Evolutionary conservation across 78 protist species (phyloP).

Genomic region (Chrysochromulina parva): DNA sequence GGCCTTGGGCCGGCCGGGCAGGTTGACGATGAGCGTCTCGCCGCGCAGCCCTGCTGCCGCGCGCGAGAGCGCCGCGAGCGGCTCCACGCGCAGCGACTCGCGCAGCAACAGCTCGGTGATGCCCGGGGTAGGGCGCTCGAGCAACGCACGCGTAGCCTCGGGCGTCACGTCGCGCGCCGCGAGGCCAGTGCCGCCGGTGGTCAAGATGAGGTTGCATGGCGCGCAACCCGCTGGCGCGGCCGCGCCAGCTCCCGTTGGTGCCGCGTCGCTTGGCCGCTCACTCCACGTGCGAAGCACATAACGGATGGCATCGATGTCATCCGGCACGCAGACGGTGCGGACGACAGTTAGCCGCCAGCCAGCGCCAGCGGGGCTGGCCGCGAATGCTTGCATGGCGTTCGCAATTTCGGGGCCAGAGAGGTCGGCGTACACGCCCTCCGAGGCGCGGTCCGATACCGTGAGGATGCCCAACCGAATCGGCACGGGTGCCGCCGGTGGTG

Average conservation of each 20-base stretch:
- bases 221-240: not conserved
- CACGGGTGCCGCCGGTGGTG: not conserved
- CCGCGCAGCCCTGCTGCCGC: conserved; percentile 2
- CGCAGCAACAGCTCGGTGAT: not conserved
- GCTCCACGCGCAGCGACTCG: not conserved
- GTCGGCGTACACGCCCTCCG: conserved; percentile 15
- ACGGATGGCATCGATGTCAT: not conserved
- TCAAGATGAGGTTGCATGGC: not conserved
- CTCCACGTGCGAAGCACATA: not conserved
- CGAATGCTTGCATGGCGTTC: no score
- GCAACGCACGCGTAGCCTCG: conserved; percentile 10
- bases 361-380: not conserved
- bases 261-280: no score
- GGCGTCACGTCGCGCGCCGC: conserved; percentile 38
- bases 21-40: conserved; percentile 15
- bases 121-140: not conserved
- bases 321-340: not conserved
- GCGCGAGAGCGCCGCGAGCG: conserved; percentile 10
- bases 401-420: not conserved
- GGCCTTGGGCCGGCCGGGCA: conserved; percentile 24
- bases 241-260: no score
- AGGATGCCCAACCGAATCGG: not conserved
- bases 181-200: conserved; percentile 41
- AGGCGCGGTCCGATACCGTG: conserved; percentile 37
- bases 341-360: not conserved